Conservation (phyloP, 176 grass and related monocot genomes). For the Triticum turgidum region DNA sequence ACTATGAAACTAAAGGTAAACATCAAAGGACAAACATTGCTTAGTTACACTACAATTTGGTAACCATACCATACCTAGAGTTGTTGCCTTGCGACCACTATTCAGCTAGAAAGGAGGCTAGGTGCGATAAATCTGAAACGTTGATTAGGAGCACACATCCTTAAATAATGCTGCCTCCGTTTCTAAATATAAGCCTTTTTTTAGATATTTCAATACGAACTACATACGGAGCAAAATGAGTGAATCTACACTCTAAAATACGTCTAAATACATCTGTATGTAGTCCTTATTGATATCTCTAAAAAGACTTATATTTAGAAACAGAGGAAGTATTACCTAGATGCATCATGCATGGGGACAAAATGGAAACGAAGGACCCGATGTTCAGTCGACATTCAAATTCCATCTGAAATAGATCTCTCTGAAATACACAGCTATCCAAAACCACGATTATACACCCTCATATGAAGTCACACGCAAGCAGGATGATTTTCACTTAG, state of each 20-base stretch:
- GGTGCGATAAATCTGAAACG: neutral
- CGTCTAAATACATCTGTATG: no score
- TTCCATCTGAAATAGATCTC: slow-evolving; percentile 7
- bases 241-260: no score
- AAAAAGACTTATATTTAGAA: no score
- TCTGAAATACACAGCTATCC: no score
- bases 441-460: no score
- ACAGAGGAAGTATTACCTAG: neutral
- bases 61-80: neutral
- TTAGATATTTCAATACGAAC: no score
- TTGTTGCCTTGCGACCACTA: neutral
- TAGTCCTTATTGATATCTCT: no score
- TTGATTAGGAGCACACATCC: neutral
- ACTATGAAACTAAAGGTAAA: neutral
- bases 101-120: neutral
- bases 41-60: neutral
- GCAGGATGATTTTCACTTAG: no score
- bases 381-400: slow-evolving; percentile 18
- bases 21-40: neutral
- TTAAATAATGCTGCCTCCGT: neutral
- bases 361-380: neutral
- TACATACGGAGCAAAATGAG: no score
- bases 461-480: no score
- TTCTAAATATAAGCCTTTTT: no score
- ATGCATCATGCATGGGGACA: neutral